A percentile compares a stretch with the other conserved stretches of the same genome.
These are phyloP conservation scores for Candida rishiriensis DNA, from an alignment of 805 yeast species.

Conservation along the genomic window DNA sequence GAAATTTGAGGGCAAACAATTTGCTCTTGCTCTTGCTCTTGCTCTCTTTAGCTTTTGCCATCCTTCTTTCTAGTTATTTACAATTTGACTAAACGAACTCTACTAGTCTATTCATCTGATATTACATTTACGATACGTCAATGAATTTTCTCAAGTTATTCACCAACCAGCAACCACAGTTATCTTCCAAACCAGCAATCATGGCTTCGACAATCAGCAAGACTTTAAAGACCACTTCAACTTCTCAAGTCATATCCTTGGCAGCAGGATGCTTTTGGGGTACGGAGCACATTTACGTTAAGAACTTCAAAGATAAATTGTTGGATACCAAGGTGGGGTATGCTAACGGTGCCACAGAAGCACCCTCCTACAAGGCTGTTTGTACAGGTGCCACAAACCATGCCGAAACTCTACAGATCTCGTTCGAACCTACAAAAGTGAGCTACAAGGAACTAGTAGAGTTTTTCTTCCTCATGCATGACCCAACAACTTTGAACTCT, in stretches of 20 bases:
- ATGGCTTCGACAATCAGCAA: conserved; percentile 17
- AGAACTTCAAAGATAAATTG: conserved; percentile 61
- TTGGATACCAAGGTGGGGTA: conserved; percentile 83
- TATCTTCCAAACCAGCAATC: neutral
- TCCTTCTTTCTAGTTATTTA: too few relatives aligned
- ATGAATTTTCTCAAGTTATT: neutral
- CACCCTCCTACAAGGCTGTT: conserved; percentile 67
- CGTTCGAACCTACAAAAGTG: conserved; percentile 70
- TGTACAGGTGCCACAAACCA: conserved; percentile 70
- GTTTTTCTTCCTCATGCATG: conserved; percentile 89
- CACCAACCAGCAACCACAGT: neutral
- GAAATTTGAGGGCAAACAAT: too few relatives aligned
- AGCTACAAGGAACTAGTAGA: conserved; percentile 60
- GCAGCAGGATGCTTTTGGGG: conserved; percentile 84
- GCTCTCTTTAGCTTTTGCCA: too few relatives aligned
- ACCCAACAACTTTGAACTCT: conserved; percentile 77
- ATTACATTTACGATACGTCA: neutral
- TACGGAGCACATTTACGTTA: conserved; percentile 76
- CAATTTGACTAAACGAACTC: too few relatives aligned
- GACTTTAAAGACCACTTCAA: conserved; percentile 26
- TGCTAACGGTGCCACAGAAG: conserved; percentile 63
- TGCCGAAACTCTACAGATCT: conserved; percentile 82
- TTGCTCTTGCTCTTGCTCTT: too few relatives aligned
- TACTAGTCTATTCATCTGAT: too few relatives aligned
- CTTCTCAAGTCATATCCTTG: conserved; percentile 50